A percentile compares a stretch with the other conserved stretches of the same genome.
Evolutionary conservation across 2,329 filamentous ascomycete genomes (phyloP).

Genomic region (Claviceps arundinis): DNA sequence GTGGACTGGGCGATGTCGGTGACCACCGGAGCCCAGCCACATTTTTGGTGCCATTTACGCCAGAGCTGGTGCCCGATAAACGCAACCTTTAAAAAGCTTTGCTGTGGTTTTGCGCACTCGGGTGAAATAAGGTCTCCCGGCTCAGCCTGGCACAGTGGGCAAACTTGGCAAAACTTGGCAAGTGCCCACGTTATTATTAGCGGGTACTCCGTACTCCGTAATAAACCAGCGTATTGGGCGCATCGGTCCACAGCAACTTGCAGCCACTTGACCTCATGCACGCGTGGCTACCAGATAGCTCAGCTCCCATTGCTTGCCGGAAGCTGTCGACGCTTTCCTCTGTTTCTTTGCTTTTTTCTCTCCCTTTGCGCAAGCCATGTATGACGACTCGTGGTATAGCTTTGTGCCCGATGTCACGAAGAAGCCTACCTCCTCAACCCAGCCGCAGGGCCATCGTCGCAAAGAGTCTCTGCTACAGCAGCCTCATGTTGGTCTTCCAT

Average conservation of each 20-base stretch:
- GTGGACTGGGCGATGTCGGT: no score
- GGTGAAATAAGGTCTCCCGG: no score
- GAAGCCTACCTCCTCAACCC: conserved; percentile 29
- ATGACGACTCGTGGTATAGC: conserved; percentile 76
- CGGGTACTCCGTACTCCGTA: no score
- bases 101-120: no score
- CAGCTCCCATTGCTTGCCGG: background rate
- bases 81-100: no score
- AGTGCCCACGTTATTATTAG: background rate
- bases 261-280: background rate
- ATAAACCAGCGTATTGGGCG: no score
- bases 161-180: no score
- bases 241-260: conserved; percentile 1
- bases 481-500: conserved; percentile 38
- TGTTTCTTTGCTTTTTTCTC: background rate
- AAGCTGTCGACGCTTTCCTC: background rate
- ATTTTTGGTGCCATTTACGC: no score
- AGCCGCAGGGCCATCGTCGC: conserved; percentile 44
- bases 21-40: no score
- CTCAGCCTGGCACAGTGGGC: no score
- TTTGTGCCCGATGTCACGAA: conserved; percentile 52
- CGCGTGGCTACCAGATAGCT: conserved; percentile 14
- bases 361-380: conserved; percentile 39
- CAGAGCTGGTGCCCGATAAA: no score
- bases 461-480: conserved; percentile 58